A percentile compares a stretch with the other conserved stretches of the same genome.
Conservation (phyloP, 2,329 filamentous ascomycete genomes). For the Pyrenochaeta sp. region DNA sequence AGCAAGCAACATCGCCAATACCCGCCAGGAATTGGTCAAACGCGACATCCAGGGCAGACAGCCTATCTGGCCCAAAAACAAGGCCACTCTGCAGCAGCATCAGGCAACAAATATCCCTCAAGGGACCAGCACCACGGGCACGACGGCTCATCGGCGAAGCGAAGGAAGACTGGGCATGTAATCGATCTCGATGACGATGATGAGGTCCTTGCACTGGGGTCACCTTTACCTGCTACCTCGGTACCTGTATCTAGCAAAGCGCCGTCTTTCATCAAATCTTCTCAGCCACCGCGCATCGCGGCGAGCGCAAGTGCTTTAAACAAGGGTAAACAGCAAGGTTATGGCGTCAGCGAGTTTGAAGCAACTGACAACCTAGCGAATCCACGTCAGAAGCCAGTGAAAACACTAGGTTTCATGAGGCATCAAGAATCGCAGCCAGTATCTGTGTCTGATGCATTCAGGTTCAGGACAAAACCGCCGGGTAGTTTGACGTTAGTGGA, state of each 20-base stretch:
- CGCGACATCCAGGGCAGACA: slow-evolving; percentile 14
- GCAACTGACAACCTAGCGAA: slow-evolving; percentile 12
- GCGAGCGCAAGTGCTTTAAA: slow-evolving; percentile 16
- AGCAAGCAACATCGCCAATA: slow-evolving; percentile 9
- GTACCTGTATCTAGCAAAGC: background rate
- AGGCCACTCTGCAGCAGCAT: no score
- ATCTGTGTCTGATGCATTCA: background rate
- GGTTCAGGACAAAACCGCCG: background rate
- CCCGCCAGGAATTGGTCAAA: slow-evolving; percentile 8
- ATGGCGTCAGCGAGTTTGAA: slow-evolving; percentile 25
- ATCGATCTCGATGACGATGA: slow-evolving; percentile 25
- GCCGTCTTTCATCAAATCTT: slow-evolving; percentile 3
- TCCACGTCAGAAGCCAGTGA: slow-evolving; percentile 19
- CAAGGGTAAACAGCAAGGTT: background rate
- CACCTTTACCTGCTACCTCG: background rate
- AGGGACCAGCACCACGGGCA: no score
- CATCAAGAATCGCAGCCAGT: background rate
- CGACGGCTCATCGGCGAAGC: slow-evolving; percentile 16
- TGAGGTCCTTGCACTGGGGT: slow-evolving; percentile 2
- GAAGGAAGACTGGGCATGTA: slow-evolving; percentile 26
- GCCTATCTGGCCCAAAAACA: slow-evolving; percentile 5
- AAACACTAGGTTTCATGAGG: slow-evolving; percentile 3
- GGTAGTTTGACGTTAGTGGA: background rate
- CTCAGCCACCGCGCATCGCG: slow-evolving; percentile 22
- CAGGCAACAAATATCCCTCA: no score